Conservation (phyloP, 768 basidiomycete species). For the Auricularia auricula-judae region DNA sequence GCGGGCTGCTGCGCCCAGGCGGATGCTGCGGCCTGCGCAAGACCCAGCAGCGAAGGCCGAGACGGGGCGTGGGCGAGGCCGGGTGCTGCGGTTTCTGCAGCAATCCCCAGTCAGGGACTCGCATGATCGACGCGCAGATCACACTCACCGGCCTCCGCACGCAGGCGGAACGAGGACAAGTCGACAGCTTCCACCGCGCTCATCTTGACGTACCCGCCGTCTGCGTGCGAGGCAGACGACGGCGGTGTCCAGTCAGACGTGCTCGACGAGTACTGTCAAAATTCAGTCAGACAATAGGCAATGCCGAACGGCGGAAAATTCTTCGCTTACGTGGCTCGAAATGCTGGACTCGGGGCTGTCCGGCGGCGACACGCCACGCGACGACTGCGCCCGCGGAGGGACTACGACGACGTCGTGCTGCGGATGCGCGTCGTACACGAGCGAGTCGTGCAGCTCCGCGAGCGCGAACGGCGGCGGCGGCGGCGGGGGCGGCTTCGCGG, state of each 20-base stretch:
- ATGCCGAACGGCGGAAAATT: not conserved
- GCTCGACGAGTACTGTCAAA: not conserved
- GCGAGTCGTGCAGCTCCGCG: not conserved
- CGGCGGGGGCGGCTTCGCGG: not conserved
- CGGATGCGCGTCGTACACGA: not conserved
- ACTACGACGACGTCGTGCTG: not conserved
- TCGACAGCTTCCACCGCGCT: not conserved
- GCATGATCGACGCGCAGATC: not conserved
- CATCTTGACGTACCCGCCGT: not conserved
- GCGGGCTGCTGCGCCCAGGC: not conserved
- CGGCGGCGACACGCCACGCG: not conserved
- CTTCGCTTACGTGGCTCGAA: not conserved
- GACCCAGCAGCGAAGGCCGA: not conserved
- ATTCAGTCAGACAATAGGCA: not conserved
- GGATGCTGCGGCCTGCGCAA: not conserved
- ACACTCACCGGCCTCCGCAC: not conserved
- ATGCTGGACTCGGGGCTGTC: not conserved
- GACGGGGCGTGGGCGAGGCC: not conserved
- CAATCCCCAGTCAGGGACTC: not conserved
- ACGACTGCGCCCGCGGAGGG: not conserved
- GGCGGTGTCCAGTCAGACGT: not conserved
- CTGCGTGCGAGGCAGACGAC: not conserved
- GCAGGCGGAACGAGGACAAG: not conserved
- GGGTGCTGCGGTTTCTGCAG: not conserved
- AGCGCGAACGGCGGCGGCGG: slow-evolving; percentile 4